Conservation (phyloP, 495 filamentous ascomycete species). For the Xylaria longipes region DNA sequence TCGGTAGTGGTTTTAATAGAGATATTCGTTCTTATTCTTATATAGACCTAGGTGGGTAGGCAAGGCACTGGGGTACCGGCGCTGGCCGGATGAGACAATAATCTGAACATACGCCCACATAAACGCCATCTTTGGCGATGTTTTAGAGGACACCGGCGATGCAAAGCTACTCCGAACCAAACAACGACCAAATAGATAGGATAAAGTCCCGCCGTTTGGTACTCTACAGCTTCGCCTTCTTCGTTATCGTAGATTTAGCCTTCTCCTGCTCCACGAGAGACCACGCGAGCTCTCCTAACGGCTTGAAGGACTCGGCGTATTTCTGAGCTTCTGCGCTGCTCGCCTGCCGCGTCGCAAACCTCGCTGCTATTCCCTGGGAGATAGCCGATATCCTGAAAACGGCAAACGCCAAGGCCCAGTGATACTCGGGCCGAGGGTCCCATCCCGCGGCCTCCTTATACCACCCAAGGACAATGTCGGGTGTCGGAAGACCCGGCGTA, state of each 20-base stretch:
- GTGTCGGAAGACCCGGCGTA: constrained; percentile 76
- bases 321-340: constrained; percentile 81
- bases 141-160: not conserved
- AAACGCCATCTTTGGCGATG: not conserved
- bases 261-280: constrained; percentile 51
- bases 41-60: not conserved
- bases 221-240: constrained; percentile 22
- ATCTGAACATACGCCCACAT: not conserved
- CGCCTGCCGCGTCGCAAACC: constrained; percentile 84
- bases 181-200: not conserved
- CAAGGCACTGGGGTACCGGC: not conserved
- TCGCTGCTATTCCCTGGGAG: constrained; percentile 91
- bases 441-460: constrained; percentile 77
- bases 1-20: not conserved
- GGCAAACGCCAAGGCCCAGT: constrained; percentile 69
- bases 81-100: not conserved
- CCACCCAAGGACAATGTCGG: constrained; percentile 73
- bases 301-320: constrained; percentile 68
- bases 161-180: not conserved
- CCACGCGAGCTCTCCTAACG: constrained; percentile 80
- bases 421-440: constrained; percentile 67
- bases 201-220: not conserved
- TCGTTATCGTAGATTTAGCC: constrained; percentile 21
- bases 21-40: not conserved
- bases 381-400: constrained; percentile 74